A percentile compares a stretch with the other conserved stretches of the same genome.
Evolutionary conservation across 2,329 filamentous ascomycete species (phyloP).

Genomic region (Sphaceloma murrayae): DNA sequence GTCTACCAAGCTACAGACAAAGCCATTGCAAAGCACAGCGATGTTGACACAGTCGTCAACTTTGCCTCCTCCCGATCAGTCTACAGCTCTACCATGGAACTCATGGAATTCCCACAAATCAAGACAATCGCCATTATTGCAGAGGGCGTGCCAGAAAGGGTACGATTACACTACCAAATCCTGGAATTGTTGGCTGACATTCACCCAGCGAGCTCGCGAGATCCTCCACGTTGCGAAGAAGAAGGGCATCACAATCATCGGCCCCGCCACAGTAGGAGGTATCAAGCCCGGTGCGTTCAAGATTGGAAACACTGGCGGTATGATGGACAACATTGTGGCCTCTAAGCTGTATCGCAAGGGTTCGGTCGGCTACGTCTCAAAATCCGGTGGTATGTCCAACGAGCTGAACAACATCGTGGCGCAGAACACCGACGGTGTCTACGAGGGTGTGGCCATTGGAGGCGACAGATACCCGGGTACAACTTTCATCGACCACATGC

Average conservation of each 20-base stretch:
- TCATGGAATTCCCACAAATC: conserved; percentile 95
- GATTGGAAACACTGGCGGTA: conserved; percentile 99
- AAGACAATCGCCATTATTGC: conserved; percentile 99
- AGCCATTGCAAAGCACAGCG: conserved; percentile 90
- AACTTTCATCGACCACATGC: conserved; percentile 97
- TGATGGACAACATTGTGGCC: conserved; percentile 99
- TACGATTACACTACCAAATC: conserved; percentile 43
- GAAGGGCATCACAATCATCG: conserved; percentile 99
- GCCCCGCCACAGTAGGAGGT: conserved; percentile 93
- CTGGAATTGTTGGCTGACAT: conserved; percentile 2
- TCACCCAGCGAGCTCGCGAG: conserved; percentile 78
- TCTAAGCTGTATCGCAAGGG: conserved; percentile 99
- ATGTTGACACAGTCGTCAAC: conserved; percentile 98
- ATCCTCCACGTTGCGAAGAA: conserved; percentile 93
- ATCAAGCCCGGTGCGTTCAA: conserved; percentile 99
- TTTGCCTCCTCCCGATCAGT: conserved; percentile 98
- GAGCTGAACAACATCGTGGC: conserved; percentile 99
- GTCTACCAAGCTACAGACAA: conserved; percentile 93
- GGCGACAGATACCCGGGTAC: conserved; percentile 98
- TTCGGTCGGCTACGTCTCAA: conserved; percentile 98
- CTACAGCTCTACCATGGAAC: conserved; percentile 96
- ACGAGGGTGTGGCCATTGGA: conserved; percentile 98
- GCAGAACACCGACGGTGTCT: conserved; percentile 92
- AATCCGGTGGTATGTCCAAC: conserved; percentile 99
- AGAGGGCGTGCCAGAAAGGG: conserved; percentile 95